These are phyloP conservation scores for Sesbania bispinosa DNA, from an alignment of 306 rosid species.

Conservation along the genomic window DNA sequence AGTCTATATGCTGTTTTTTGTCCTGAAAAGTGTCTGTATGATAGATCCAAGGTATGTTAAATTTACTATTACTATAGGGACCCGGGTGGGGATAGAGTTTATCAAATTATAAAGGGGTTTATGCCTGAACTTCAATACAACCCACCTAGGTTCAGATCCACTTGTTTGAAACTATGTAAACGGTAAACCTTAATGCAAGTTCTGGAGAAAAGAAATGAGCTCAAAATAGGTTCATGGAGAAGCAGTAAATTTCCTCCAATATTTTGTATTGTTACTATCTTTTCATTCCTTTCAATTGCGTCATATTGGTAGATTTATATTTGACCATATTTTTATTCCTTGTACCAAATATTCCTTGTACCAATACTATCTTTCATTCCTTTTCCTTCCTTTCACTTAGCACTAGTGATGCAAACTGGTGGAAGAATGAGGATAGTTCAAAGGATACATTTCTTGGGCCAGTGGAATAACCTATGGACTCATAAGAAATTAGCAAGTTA, in stretches of 20 bases:
- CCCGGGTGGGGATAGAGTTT: background rate
- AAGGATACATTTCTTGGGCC: background rate
- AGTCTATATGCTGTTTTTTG: background rate
- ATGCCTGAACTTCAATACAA: background rate
- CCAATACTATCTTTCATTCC: too few relatives aligned
- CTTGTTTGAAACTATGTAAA: background rate
- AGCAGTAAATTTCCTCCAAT: background rate
- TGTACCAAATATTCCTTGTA: too few relatives aligned
- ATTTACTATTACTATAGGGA: background rate
- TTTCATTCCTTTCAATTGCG: background rate
- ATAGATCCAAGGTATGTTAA: background rate
- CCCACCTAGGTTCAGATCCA: background rate
- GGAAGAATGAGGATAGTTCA: background rate
- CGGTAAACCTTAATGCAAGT: background rate
- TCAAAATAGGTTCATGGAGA: background rate
- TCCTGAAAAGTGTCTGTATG: background rate
- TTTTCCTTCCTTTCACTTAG: too few relatives aligned
- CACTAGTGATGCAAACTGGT: background rate
- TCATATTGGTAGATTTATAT: too few relatives aligned
- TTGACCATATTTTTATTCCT: background rate
- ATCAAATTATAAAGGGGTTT: slow-evolving; percentile 14
- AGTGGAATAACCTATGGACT: background rate
- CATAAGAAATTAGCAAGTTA: background rate
- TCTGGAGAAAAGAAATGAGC: background rate
- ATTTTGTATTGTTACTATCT: background rate